phyloP scores from a whole-genome alignment of 139 green algal genomes.

The Pleodorina starrii region DNA sequence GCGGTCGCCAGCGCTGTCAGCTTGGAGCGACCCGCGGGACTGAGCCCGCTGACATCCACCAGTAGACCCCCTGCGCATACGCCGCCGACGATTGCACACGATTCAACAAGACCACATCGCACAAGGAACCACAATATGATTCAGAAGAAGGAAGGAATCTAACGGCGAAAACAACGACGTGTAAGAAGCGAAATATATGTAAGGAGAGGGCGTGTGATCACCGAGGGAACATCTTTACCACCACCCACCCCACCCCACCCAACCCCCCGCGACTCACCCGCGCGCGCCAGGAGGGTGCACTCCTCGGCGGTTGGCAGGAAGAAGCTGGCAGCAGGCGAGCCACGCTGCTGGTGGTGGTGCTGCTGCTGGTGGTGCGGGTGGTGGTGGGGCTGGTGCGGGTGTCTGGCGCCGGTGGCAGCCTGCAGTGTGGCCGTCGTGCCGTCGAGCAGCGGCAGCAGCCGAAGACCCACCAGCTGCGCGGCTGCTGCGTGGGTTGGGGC shows the following conservation, averaged over 20 bases:
- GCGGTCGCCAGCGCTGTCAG: slow-evolving; percentile 48
- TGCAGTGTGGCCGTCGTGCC: slow-evolving; percentile 40
- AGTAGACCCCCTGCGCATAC: slow-evolving; percentile 53
- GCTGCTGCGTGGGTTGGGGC: neutral
- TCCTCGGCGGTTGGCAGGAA: slow-evolving; percentile 28
- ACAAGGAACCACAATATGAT: too few species aligned
- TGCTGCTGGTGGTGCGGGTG: neutral
- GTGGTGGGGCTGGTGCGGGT: neutral
- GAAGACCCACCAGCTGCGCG: slow-evolving; percentile 64
- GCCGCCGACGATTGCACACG: slow-evolving; percentile 33
- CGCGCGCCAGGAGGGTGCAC: neutral
- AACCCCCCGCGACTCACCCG: slow-evolving; percentile 34
- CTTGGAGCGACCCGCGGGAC: slow-evolving; percentile 41
- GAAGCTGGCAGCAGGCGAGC: neutral
- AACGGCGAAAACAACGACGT: too few species aligned
- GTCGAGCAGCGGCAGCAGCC: slow-evolving; percentile 71
- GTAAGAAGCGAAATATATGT: too few species aligned
- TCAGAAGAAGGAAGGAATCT: too few species aligned
- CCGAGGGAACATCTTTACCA: too few species aligned
- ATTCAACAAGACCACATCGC: too few species aligned
- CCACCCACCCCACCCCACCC: too few species aligned
- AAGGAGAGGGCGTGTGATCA: too few species aligned
- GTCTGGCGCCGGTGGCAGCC: slow-evolving; percentile 3
- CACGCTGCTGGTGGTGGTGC: neutral
- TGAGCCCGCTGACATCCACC: slow-evolving; percentile 49